These are phyloP conservation scores for Rhodotorula sp. DNA, from an alignment of 1,284 basidiomycete species.

Conservation along the genomic window DNA sequence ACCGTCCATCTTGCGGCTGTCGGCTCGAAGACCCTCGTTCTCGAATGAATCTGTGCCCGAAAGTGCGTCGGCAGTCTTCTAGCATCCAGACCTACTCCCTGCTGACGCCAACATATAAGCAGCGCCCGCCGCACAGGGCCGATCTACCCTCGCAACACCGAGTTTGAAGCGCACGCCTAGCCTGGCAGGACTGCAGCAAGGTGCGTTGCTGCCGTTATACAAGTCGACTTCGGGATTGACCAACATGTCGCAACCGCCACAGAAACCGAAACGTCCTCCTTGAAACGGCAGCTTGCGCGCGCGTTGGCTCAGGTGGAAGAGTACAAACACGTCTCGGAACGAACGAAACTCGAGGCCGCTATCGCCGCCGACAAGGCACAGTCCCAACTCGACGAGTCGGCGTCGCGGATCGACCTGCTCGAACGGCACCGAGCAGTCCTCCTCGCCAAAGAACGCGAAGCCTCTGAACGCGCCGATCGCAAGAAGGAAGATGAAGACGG, in stretches of 20 bases:
- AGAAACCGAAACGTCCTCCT: slow-evolving; percentile 30
- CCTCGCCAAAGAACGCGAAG: slow-evolving; percentile 38
- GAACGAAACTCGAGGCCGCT: slow-evolving; percentile 19
- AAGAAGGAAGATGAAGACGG: slow-evolving; percentile 20
- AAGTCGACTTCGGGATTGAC: neutral
- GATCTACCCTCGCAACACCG: neutral
- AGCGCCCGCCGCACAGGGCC: neutral
- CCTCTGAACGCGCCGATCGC: slow-evolving; percentile 21
- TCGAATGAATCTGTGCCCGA: slow-evolving; percentile 2
- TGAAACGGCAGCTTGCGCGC: slow-evolving; percentile 33
- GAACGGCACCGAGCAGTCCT: slow-evolving; percentile 38
- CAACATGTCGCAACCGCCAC: neutral
- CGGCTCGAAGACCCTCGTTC: slow-evolving; percentile 15
- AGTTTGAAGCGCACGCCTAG: slow-evolving; percentile 26
- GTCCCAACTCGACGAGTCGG: slow-evolving; percentile 22
- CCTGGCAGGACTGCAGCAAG: slow-evolving; percentile 28
- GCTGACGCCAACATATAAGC: neutral
- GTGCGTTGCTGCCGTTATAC: neutral
- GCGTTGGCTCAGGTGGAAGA: slow-evolving; percentile 29
- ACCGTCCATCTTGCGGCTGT: slow-evolving; percentile 8
- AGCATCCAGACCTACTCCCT: neutral
- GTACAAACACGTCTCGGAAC: slow-evolving; percentile 20
- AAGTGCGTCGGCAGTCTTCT: neutral
- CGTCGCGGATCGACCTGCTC: slow-evolving; percentile 31
- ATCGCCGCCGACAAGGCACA: slow-evolving; percentile 16